phyloP scores from a whole-genome alignment of 805 yeast species.

The Hanseniaspora lachancei region DNA sequence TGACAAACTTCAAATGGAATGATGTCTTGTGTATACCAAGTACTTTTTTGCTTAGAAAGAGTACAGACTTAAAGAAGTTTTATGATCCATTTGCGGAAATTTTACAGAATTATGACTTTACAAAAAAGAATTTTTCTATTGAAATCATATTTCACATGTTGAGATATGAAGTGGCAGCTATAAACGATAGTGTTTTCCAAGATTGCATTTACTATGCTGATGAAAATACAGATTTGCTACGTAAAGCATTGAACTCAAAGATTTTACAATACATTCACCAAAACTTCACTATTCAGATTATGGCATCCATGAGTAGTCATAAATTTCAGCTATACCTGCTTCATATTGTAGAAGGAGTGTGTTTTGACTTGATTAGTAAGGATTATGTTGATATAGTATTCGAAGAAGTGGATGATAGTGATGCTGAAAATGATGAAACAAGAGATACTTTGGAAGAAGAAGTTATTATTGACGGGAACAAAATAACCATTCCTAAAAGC shows the following conservation, averaged over 20 bases:
- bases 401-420: slow-evolving; percentile 14
- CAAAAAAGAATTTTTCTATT: not conserved
- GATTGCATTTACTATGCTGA: slow-evolving; percentile 9
- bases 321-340: slow-evolving; percentile 6
- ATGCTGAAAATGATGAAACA: not conserved
- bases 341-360: slow-evolving; percentile 9
- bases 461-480: slow-evolving; percentile 1
- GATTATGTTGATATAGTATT: slow-evolving; percentile 31
- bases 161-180: not conserved
- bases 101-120: not conserved
- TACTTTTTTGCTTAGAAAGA: not conserved
- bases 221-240: slow-evolving; percentile 6
- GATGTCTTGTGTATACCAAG: slow-evolving; percentile 1
- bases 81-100: not conserved
- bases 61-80: not conserved
- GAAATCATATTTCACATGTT: slow-evolving; percentile 4
- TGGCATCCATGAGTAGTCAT: not conserved
- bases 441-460: slow-evolving; percentile 5
- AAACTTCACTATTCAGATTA: slow-evolving; percentile 3
- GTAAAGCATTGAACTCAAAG: not conserved
- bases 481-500: slow-evolving; percentile 7
- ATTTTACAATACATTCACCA: slow-evolving; percentile 1
- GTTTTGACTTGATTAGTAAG: slow-evolving; percentile 16
- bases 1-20: slow-evolving; percentile 4
- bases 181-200: slow-evolving; percentile 7